Evolutionary conservation across 768 basidiomycete genomes (phyloP).

Genomic region (Amanita phalloides): DNA sequence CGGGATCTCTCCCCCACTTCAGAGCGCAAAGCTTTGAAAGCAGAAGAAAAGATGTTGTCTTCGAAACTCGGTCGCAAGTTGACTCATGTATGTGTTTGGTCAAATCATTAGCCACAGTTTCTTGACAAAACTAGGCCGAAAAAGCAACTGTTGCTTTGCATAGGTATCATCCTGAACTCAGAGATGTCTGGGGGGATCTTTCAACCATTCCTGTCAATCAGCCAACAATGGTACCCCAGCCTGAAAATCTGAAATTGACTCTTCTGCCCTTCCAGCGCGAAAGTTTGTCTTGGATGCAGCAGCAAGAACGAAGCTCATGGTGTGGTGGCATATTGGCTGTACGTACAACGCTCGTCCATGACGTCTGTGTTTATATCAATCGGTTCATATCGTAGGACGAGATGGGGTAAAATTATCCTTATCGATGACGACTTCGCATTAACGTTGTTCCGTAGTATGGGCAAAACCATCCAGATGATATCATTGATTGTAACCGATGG

Average conservation of each 20-base stretch:
- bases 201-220: constrained; percentile 44
- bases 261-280: constrained; percentile 94
- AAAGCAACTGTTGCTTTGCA: constrained; percentile 52
- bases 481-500: constrained; percentile 74
- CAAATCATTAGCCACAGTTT: background rate
- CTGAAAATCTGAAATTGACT: constrained; percentile 70
- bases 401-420: constrained; percentile 59
- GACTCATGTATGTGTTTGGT: constrained; percentile 42
- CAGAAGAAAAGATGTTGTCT: constrained; percentile 39
- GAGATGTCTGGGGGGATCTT: constrained; percentile 82
- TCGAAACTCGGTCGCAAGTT: constrained; percentile 61
- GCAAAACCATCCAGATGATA: constrained; percentile 96
- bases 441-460: constrained; percentile 46
- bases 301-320: constrained; percentile 86
- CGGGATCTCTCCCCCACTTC: background rate
- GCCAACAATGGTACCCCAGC: constrained; percentile 70
- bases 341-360: constrained; percentile 17
- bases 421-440: background rate
- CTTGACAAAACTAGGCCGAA: constrained; percentile 46
- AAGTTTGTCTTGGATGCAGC: constrained; percentile 90
- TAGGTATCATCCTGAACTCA: constrained; percentile 70
- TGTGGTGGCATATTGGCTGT: constrained; percentile 88
- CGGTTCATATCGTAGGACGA: constrained; percentile 48
- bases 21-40: constrained; percentile 20
- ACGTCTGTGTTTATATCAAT: background rate